Evolutionary conservation across 225 moss, liverwort and hornwort genomes (phyloP), one percentile per base, ranked within the genome.

Genomic region (Bryum argenteum): DNA sequence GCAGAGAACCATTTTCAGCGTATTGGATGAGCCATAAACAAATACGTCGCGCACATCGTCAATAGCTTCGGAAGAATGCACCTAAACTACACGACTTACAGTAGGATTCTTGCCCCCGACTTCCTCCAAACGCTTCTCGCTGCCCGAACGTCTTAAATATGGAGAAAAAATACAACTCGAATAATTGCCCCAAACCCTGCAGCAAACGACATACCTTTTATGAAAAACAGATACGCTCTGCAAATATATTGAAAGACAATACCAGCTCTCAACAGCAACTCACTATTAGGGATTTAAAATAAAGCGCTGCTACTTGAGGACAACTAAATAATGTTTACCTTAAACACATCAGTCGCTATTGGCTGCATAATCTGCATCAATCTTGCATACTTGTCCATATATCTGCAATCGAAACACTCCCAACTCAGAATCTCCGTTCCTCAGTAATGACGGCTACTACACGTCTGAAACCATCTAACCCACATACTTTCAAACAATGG

Each of bases 301-400:
- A 50, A 24, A 71, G 8, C 19, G 40, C 18, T 15, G 33, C 43
- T 47, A 6, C 33, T 33, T 33, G 7, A 4, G 7, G 19, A 54
- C n/a, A 23, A 28, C 53, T 18, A 73, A 43, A 21, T 41, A 63
- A 33, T 33, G 33, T 65, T 47, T 85, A 97, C 96, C 88, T 92
- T 92, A 76, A 98, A 88, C 63, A 98, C 88, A 71, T 98, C 92
- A 13, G 85, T 82, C 59, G 91, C 91, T 85, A 98, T 88, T 28
- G 97, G 97, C 73, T 98, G 91, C 90, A 98, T 91, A 75, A 94
- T 92, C 88, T 92, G 90, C 94, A 94, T 89, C 62, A 98, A 82
- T 84, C 90, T 94, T 70, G 90, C 86, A 78, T 98, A 98, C 73
- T 98, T 98, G 71, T 98, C 94, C 88, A 94, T 98, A 77, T 91